phyloP scores from a whole-genome alignment of 2,329 filamentous ascomycete genomes.

The Fusarium sp. region DNA sequence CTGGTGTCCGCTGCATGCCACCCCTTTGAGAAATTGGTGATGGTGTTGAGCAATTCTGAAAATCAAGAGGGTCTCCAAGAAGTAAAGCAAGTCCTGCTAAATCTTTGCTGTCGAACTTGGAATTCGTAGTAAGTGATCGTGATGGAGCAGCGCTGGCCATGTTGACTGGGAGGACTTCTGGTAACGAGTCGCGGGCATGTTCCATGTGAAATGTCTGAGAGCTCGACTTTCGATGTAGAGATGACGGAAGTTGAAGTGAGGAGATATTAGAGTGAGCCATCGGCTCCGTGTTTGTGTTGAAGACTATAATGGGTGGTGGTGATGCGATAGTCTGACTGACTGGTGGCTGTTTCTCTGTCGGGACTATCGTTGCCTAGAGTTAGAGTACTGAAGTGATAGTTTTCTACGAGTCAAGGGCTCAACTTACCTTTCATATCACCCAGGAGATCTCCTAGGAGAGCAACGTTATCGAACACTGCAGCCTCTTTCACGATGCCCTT shows the following conservation, averaged over 20 bases:
- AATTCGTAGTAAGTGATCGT: background rate
- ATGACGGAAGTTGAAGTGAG: background rate
- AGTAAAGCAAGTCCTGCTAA: slow-evolving; percentile 16
- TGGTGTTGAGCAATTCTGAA: background rate
- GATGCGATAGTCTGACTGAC: background rate
- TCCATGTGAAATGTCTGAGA: slow-evolving; percentile 9
- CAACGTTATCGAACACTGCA: slow-evolving; percentile 33
- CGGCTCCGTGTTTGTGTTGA: background rate
- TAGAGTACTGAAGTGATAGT: background rate
- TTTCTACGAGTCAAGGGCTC: too few species aligned
- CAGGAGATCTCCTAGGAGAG: slow-evolving; percentile 34
- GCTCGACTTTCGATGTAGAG: background rate
- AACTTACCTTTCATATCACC: slow-evolving; percentile 17
- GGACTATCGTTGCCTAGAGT: background rate
- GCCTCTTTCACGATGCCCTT: background rate
- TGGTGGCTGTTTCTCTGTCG: background rate
- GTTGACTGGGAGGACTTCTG: slow-evolving; percentile 23
- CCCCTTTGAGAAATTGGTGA: background rate
- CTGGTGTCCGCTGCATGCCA: background rate
- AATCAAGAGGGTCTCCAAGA: slow-evolving; percentile 14
- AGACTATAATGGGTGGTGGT: background rate
- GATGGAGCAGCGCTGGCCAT: background rate
- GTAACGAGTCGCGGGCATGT: slow-evolving; percentile 3
- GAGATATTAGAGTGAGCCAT: background rate
- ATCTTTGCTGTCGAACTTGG: slow-evolving; percentile 1